Base-by-base conservation (phyloP, 768 basidiomycete species). In the Sporobolomyces roseus region DNA sequence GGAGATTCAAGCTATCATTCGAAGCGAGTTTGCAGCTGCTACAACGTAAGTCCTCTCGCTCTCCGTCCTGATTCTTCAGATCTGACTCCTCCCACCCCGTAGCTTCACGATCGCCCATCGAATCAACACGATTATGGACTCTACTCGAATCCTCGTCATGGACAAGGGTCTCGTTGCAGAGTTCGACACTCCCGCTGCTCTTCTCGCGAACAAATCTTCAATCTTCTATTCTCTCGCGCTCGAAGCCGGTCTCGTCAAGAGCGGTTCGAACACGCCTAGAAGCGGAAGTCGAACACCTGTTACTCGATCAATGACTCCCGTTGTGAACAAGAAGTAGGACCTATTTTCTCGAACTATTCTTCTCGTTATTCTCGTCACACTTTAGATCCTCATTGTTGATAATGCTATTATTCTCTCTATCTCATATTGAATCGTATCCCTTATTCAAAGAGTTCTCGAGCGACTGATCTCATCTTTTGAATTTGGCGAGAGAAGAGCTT, bases 101-200 rank as follows among this genome's bases (percentile, higher is more conserved):
- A 68, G 61, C 36, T 75, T 85, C 9, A 85, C 83, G 66, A 85
- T 85, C 27, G 85, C 84, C 0, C 85, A 85, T 74, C 79, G 84
- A 23, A 74, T 86, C 36, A 90, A 91, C 77, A 91, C 90, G 1
- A 91, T 91, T 71, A 54, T 68, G 60, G 66, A 68, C 32, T 56
- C 43, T 23, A 68, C 58, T 38, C 43, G 61, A 46, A 72, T 72
- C 43, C 58, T 72, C 29, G 92, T 94, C 2, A 85, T 96, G 79
- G 86, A 88, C 72, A 80, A 85, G 29, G 93, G 93, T n/a, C 76
- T 84, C 82, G 82, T 91, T 16, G 84, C 85, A n/a, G 92, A 96
- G 79, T 87, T 87, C 74, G 90, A 93, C 72, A 79, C 84, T 2
- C 93, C 93, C 4, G 77, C 81, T 52, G 81, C 75, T 32, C 80